Evolutionary conservation across 805 yeast genomes (phyloP), one percentile per base, ranked within the genome.

Genomic region (Blastobotrys muscicola): DNA sequence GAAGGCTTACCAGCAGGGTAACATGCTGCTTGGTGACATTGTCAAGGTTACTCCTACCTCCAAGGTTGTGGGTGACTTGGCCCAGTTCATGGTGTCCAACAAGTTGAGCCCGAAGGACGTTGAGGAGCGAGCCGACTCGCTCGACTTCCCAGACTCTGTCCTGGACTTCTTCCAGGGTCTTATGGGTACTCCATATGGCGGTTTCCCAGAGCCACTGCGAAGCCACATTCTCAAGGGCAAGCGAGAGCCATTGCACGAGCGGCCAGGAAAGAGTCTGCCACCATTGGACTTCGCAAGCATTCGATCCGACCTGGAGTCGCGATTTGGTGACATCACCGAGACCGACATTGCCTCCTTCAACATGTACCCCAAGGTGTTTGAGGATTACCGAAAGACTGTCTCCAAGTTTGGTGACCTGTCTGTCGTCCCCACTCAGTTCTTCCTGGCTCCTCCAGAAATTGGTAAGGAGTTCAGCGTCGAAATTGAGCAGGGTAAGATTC

Each of bases 131-230:
- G 98, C 99, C 3, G 69, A 78, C 44, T 85, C 86, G 45, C 76
- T 92, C 56, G 98, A 92, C 68, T 90, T 92, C 95, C 99, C 98
- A 50, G 97, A 84, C 61, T 90, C 97, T 14, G 96, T 92, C 12
- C 75, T 92, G 64, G 99, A 92, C 68, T 92, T 92, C 78, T 87
- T 92, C 76, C 95, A 92, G 72, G 99, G 99, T 57, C 76, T 92
- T 64, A 92, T 92, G 85, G 99, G 99, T 63, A 92, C 92, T 54
- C 99, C 99, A 60, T 86, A 85, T 63, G 99, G 98, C 54, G 99
- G 99, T 7, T 92, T 92, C 95, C 98, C 99, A 47, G 99, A 92
- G 70, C 98, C 99, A 33, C 74, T 92, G 67, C 81, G 99, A 70
- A 74, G 95, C 33, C 85, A 89, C 65, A 76, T 92, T 50, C 78